phyloP scores from a whole-genome alignment of 495 filamentous ascomycete species.

The Endocarpon pusillum region DNA sequence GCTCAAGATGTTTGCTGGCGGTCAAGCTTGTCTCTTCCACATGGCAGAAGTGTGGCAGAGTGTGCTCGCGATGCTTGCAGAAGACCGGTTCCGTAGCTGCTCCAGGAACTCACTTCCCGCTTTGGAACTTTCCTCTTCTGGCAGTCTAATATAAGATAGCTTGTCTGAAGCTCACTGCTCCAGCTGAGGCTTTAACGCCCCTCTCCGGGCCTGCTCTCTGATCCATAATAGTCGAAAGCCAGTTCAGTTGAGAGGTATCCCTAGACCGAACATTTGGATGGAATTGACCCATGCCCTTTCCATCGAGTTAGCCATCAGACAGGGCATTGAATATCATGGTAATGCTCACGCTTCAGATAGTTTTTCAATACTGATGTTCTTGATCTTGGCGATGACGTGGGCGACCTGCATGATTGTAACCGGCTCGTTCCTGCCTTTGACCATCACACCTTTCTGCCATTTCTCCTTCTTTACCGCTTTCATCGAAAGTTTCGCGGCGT shows the following conservation, averaged over 20 bases:
- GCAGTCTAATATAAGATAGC: too few relatives aligned
- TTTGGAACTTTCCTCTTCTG: too few relatives aligned
- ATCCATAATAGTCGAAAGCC: too few relatives aligned
- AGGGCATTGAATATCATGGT: not conserved
- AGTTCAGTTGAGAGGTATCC: constrained; percentile 19
- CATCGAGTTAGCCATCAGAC: constrained; percentile 8
- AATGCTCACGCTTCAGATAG: constrained; percentile 62
- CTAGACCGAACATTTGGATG: constrained; percentile 60
- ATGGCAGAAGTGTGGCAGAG: too few relatives aligned
- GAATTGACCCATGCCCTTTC: constrained; percentile 65
- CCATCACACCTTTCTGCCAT: constrained; percentile 63
- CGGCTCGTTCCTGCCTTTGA: constrained; percentile 88
- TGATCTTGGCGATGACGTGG: constrained; percentile 66
- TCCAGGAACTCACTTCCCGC: too few relatives aligned
- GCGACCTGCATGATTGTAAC: constrained; percentile 72
- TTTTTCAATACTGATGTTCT: constrained; percentile 60
- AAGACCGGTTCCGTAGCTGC: too few relatives aligned
- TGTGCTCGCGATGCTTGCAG: too few relatives aligned
- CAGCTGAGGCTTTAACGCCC: too few relatives aligned
- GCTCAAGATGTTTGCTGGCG: too few relatives aligned
- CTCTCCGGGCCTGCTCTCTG: too few relatives aligned
- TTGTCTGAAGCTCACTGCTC: too few relatives aligned
- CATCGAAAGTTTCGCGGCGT: constrained; percentile 23
- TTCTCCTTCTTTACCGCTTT: constrained; percentile 84
- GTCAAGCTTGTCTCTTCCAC: too few relatives aligned